phyloP scores from a whole-genome alignment of 305 asterid genomes.

The Plantago coronopus region DNA sequence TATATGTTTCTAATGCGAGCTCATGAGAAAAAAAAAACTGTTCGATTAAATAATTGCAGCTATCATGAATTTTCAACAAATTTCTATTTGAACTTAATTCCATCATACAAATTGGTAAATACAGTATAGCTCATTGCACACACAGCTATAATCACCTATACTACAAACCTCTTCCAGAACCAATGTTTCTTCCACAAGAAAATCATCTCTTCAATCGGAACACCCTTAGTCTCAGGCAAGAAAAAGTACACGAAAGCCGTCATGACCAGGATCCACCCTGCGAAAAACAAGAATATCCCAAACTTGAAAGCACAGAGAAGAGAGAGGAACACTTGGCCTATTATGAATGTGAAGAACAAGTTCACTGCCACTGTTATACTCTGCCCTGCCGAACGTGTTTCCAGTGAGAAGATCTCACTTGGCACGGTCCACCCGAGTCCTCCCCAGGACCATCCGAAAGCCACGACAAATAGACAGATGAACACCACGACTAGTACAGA shows the following conservation, averaged over 20 bases:
- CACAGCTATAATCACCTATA: constrained; percentile 7
- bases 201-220: constrained; percentile 87
- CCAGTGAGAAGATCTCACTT: constrained; percentile 95
- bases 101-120: too few relatives aligned
- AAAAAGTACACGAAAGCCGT: constrained; percentile 63
- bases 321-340: constrained; percentile 75
- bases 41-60: too few relatives aligned
- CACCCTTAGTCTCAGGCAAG: constrained; percentile 92
- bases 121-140: not conserved
- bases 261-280: constrained; percentile 81
- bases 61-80: too few relatives aligned
- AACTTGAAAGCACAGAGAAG: constrained; percentile 80
- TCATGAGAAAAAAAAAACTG: too few relatives aligned
- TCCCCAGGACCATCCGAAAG: constrained; percentile 99
- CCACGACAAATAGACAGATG: constrained; percentile 74
- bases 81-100: too few relatives aligned
- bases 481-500: constrained; percentile 63
- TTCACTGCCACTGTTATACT: constrained; percentile 91
- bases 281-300: constrained; percentile 85
- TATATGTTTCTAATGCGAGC: too few relatives aligned
- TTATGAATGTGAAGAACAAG: constrained; percentile 73
- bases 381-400: constrained; percentile 92
- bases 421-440: constrained; percentile 97
- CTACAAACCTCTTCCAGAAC: constrained; percentile 74
- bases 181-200: constrained; percentile 83